These are phyloP conservation scores for Bryoglossum gracile DNA, from an alignment of 495 filamentous ascomycete species.

Conservation along the genomic window DNA sequence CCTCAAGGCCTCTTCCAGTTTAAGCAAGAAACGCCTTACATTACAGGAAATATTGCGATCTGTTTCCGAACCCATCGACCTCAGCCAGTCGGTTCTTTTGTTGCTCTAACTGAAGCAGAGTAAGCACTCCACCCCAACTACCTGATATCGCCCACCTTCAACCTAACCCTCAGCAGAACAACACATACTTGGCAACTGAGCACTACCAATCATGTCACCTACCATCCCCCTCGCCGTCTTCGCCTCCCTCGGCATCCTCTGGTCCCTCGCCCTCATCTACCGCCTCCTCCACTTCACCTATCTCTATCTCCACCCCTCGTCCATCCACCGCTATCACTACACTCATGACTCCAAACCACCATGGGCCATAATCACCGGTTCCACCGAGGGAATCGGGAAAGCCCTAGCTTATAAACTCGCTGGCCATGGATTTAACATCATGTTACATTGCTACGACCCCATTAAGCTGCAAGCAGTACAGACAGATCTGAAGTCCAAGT, in stretches of 20 bases:
- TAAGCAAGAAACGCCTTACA: no score
- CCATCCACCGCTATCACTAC: not conserved
- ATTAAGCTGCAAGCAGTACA: constrained; percentile 74
- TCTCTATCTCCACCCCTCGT: not conserved
- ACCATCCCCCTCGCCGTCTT: no score
- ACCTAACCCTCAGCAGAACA: no score
- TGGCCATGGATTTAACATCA: constrained; percentile 75
- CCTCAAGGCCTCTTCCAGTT: no score
- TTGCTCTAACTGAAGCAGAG: no score
- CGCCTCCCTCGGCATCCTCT: not conserved
- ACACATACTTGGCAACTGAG: no score
- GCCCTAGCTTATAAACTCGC: constrained; percentile 86
- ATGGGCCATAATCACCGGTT: constrained; percentile 91
- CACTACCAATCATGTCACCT: no score
- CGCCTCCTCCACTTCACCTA: not conserved
- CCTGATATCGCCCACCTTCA: no score
- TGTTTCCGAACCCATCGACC: no score
- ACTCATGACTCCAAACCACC: constrained; percentile 18
- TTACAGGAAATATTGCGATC: no score
- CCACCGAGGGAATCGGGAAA: constrained; percentile 91
- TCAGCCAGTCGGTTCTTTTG: no score
- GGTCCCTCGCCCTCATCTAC: not conserved
- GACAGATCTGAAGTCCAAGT: constrained; percentile 38
- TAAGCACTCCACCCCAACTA: no score
- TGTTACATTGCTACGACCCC: constrained; percentile 86